Percentiles rank a stretch among this genome's conserved stretches.
These are phyloP conservation scores for Barnettozyma hawaiiensis DNA, from an alignment of 1,139 yeast species.

Conservation along the genomic window DNA sequence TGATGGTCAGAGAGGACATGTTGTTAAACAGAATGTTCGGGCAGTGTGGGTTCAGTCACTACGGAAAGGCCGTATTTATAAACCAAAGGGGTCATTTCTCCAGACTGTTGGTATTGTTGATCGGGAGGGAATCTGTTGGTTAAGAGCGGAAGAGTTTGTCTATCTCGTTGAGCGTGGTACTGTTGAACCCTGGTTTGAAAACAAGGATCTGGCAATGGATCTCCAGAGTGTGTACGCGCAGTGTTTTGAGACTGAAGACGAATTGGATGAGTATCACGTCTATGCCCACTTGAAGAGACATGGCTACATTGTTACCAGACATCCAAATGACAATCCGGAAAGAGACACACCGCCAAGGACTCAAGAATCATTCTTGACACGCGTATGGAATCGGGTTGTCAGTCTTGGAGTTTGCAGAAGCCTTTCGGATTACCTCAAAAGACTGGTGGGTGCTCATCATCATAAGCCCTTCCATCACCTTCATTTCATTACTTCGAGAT, in stretches of 20 bases:
- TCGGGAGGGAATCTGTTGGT: constrained; percentile 40
- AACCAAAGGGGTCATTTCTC: constrained; percentile 68
- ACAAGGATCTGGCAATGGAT: constrained; percentile 42
- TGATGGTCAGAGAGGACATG: constrained; percentile 52
- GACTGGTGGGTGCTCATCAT: constrained; percentile 12
- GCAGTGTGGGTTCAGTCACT: constrained; percentile 43
- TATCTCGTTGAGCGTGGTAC: constrained; percentile 84
- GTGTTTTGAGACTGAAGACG: constrained; percentile 39
- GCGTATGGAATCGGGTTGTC: constrained; percentile 1
- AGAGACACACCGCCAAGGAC: not conserved
- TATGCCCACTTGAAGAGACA: constrained; percentile 71
- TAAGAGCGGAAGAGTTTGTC: constrained; percentile 62
- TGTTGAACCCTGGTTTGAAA: constrained; percentile 45
- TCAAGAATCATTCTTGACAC: not conserved
- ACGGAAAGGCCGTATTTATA: constrained; percentile 43
- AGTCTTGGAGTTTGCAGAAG: not conserved
- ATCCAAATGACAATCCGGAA: constrained; percentile 27
- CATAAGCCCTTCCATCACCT: constrained; percentile 27
- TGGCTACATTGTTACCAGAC: constrained; percentile 58
- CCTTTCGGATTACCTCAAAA: not conserved
- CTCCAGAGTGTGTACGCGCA: constrained; percentile 62
- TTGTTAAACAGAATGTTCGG: constrained; percentile 41
- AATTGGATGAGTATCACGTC: constrained; percentile 58
- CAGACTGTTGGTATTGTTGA: constrained; percentile 67
- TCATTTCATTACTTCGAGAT: constrained; percentile 29